Percentiles rank a stretch among this genome's conserved stretches.
These are phyloP conservation scores for Blastocystis sp. DNA, from an alignment of 352 stramenopile genomes.

Conservation along the genomic window DNA sequence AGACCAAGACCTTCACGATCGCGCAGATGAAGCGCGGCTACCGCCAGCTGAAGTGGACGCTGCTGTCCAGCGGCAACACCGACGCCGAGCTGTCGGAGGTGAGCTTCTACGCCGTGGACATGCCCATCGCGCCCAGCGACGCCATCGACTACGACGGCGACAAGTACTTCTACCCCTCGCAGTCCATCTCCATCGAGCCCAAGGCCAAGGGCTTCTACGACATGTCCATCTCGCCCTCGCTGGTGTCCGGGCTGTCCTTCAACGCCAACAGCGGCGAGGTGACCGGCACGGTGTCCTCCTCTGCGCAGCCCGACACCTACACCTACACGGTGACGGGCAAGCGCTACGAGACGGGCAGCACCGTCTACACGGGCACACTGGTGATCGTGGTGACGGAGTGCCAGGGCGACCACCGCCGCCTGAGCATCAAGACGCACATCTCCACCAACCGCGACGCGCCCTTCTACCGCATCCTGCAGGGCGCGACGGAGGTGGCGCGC, in stretches of 20 bases:
- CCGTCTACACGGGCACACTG: not conserved
- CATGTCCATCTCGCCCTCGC: not conserved
- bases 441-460: not conserved
- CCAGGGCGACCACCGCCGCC: not conserved
- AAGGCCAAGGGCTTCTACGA: not conserved
- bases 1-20: not conserved
- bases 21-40: not conserved
- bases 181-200: not conserved
- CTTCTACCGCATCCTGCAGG: not conserved
- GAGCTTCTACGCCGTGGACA: conserved; percentile 7
- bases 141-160: too few relatives aligned
- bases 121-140: not conserved
- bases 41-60: not conserved
- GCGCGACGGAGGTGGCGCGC: not conserved
- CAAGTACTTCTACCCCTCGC: not conserved
- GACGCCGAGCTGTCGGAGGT: conserved; percentile 11
- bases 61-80: not conserved
- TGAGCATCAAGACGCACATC: conserved; percentile 20
- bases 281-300: not conserved
- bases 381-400: not conserved
- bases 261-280: not conserved
- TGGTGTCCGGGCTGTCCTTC: conserved; percentile 9
- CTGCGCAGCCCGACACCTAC: not conserved
- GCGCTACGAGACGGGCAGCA: not conserved
- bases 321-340: conserved; percentile 13